These are phyloP conservation scores for Monilinia fructicola DNA, from an alignment of 2,329 filamentous ascomycete species.

Conservation along the genomic window DNA sequence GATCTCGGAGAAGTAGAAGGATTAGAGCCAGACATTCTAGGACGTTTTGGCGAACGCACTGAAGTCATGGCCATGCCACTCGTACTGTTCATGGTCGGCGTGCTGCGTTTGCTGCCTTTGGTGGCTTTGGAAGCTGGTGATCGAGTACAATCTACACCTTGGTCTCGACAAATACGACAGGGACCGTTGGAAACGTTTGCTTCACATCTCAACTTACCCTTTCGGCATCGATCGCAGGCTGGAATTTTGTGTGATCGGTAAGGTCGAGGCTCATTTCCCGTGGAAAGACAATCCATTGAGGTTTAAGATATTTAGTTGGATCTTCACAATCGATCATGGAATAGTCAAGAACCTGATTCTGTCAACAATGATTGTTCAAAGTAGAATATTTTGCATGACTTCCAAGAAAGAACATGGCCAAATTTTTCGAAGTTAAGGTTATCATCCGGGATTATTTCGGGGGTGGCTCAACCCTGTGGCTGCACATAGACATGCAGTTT, in stretches of 20 bases:
- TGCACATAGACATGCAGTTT: not conserved
- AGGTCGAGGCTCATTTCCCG: not conserved
- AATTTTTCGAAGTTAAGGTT: not conserved
- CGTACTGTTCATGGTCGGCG: not conserved
- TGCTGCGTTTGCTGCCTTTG: not conserved
- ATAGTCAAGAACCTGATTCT: not conserved
- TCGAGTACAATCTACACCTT: slow-evolving; percentile 2
- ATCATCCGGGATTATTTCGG: not conserved
- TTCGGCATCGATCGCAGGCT: slow-evolving; percentile 15
- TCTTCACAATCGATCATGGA: not conserved
- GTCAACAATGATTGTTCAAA: not conserved
- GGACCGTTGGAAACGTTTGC: not conserved
- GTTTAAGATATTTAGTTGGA: not conserved
- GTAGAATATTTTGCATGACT: not conserved
- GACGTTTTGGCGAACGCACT: not conserved
- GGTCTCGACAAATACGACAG: slow-evolving; percentile 1
- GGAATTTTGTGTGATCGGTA: slow-evolving; percentile 6
- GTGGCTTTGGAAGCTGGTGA: not conserved
- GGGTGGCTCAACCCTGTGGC: not conserved
- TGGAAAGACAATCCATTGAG: not conserved
- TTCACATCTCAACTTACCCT: slow-evolving; percentile 12
- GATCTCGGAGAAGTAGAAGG: not conserved
- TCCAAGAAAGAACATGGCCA: not conserved
- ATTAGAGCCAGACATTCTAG: not conserved
- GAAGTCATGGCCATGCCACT: not conserved